Conservation (phyloP, 345 rosid species). For the Pistacia atlantica region DNA sequence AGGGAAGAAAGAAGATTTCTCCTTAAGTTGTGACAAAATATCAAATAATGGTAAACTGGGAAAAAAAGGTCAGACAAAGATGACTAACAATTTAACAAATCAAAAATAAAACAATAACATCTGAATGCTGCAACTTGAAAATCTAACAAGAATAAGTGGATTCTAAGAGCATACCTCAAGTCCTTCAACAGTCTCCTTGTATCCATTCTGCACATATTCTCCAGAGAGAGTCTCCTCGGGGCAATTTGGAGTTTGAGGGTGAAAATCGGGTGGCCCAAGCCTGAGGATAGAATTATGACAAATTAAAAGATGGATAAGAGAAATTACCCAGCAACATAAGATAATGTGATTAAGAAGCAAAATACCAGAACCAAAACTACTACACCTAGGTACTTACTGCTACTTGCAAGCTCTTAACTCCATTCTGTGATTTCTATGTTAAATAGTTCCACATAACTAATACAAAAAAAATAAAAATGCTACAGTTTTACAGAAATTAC, state of each 20-base stretch:
- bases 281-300: constrained; percentile 37
- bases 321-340: constrained; percentile 9
- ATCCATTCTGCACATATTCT: constrained; percentile 81
- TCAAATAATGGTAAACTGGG: not conserved
- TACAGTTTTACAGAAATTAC: constrained; percentile 42
- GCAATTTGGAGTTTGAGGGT: constrained; percentile 83
- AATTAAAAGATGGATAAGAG: constrained; percentile 22
- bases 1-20: not conserved
- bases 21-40: not conserved
- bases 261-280: constrained; percentile 96
- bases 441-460: not conserved
- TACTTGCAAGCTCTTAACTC: not conserved
- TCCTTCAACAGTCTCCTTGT: constrained; percentile 93
- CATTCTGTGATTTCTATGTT: constrained; percentile 3
- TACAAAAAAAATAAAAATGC: not conserved
- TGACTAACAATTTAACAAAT: not conserved
- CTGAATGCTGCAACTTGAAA: not conserved
- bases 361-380: constrained; percentile 12
- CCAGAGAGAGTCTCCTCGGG: constrained; percentile 90
- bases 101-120: not conserved
- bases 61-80: not conserved
- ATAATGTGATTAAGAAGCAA: not conserved
- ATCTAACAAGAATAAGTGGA: not conserved
- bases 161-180: constrained; percentile 69
- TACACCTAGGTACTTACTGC: not conserved